Evolutionary conservation across 805 yeast species (phyloP).

Genomic region (Millerozyma miso): DNA sequence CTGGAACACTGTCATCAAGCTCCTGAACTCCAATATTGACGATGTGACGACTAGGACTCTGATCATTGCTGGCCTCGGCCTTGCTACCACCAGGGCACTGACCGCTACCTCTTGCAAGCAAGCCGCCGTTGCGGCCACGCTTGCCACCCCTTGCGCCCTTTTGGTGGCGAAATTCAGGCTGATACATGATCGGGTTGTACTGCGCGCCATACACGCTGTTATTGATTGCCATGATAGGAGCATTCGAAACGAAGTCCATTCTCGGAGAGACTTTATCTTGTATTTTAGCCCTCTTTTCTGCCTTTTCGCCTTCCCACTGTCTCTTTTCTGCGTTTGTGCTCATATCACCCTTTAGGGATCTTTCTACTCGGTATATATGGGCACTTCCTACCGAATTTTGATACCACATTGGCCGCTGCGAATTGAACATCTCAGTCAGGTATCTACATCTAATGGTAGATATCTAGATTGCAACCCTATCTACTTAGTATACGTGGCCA

Average conservation of each 20-base stretch:
- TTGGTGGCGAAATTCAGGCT: not conserved
- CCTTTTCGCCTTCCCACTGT: not conserved
- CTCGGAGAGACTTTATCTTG: not conserved
- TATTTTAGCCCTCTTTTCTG: not conserved
- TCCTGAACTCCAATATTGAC: conserved; percentile 12
- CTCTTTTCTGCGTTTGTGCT: not conserved
- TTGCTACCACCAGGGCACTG: conserved; percentile 40
- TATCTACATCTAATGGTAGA: not conserved
- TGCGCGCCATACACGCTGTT: not conserved
- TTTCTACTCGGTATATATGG: not conserved
- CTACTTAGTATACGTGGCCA: not conserved
- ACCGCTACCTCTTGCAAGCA: conserved; percentile 28
- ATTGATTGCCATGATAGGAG: not conserved
- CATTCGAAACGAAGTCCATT: not conserved
- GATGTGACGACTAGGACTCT: not conserved
- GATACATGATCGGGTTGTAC: not conserved
- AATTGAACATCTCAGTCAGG: not conserved
- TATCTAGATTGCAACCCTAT: not conserved
- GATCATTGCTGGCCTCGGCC: not conserved
- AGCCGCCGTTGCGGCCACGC: not conserved
- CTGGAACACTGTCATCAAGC: conserved; percentile 5
- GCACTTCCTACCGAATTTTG: not conserved
- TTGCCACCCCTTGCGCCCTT: not conserved
- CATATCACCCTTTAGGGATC: not conserved
- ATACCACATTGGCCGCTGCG: not conserved